Percentiles rank a stretch among this genome's conserved stretches.
Evolutionary conservation across 1,284 basidiomycete species (phyloP).

Genomic region (Ganoderma meredithae): DNA sequence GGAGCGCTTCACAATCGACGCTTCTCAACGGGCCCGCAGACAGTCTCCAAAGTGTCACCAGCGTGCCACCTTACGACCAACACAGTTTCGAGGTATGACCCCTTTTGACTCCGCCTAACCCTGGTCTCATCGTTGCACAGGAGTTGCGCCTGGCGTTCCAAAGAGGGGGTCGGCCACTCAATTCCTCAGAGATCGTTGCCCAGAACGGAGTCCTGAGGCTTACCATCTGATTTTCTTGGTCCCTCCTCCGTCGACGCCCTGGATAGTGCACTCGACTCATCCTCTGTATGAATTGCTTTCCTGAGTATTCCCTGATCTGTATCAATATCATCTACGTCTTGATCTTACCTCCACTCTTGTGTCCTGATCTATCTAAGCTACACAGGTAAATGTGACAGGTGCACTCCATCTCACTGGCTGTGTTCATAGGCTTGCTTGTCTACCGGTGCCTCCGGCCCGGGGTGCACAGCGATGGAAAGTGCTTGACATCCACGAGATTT

Average conservation of each 20-base stretch:
- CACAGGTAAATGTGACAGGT: background rate
- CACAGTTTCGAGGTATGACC: slow-evolving; percentile 40
- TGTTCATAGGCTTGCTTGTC: too few species aligned
- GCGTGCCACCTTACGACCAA: slow-evolving; percentile 34
- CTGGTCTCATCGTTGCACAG: slow-evolving; percentile 22
- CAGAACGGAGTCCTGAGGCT: slow-evolving; percentile 30
- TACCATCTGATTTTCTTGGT: slow-evolving; percentile 14
- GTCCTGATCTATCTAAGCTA: background rate
- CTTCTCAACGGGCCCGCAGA: slow-evolving; percentile 21
- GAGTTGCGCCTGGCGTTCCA: slow-evolving; percentile 39
- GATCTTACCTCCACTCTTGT: background rate
- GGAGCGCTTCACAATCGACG: slow-evolving; percentile 1
- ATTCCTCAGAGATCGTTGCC: slow-evolving; percentile 37
- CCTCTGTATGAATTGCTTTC: slow-evolving; percentile 15
- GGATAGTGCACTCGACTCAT: background rate
- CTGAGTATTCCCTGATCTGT: slow-evolving; percentile 18
- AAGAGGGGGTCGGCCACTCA: slow-evolving; percentile 35
- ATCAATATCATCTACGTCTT: slow-evolving; percentile 21
- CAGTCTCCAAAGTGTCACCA: slow-evolving; percentile 36
- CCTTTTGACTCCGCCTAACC: background rate
- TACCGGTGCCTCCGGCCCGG: too few species aligned
- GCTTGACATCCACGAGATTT: too few species aligned
- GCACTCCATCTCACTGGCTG: background rate
- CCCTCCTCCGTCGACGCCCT: background rate
- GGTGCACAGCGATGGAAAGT: too few species aligned